Conservation (phyloP, 768 basidiomycete genomes). For the Auriscalpium microsporum region DNA sequence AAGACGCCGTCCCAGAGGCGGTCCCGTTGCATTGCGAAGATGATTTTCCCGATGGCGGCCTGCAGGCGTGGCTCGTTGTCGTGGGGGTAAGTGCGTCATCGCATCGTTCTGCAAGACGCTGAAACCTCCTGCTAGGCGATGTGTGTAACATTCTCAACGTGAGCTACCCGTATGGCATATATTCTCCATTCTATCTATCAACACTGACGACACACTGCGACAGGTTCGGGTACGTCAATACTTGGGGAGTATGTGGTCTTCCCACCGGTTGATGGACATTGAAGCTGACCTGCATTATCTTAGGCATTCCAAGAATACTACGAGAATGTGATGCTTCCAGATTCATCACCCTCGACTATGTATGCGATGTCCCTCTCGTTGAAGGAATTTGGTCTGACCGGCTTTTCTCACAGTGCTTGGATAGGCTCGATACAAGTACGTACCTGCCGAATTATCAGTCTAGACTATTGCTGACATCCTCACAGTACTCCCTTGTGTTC, state of each 20-base stretch:
- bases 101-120: neutral
- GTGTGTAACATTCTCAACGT: conserved; percentile 38
- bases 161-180: conserved; percentile 8
- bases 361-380: conserved; percentile 18
- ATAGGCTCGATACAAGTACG: conserved; percentile 68
- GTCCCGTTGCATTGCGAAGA: neutral
- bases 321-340: conserved; percentile 39
- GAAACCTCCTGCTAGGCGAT: conserved; percentile 5
- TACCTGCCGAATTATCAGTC: neutral
- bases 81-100: conserved; percentile 26
- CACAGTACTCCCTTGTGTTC: conserved; percentile 54
- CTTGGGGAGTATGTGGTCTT: conserved; percentile 56
- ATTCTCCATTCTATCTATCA: neutral
- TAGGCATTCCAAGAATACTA: conserved; percentile 74
- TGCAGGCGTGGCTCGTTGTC: conserved; percentile 36
- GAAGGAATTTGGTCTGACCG: neutral
- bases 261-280: neutral
- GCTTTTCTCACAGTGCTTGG: conserved; percentile 47
- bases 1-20: neutral
- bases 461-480: neutral
- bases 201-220: neutral
- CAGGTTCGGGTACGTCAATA: conserved; percentile 63
- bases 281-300: neutral
- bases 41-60: conserved; percentile 35
- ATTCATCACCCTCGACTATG: conserved; percentile 57